phyloP scores from a whole-genome alignment of 2,329 filamentous ascomycete species.

The Magnaporthales sp. region DNA sequence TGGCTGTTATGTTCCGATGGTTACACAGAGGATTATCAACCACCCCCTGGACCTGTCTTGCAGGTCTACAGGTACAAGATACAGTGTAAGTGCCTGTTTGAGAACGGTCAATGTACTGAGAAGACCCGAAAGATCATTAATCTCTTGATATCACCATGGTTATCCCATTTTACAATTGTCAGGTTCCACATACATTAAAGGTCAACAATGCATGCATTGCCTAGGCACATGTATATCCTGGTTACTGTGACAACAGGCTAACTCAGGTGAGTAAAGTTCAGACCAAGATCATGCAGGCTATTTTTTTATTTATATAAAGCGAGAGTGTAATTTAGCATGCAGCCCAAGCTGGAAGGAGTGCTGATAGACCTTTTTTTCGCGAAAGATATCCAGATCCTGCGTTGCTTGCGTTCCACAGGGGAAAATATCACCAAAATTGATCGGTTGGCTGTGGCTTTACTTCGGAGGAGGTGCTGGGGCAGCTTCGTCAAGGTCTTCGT shows the following conservation, averaged over 20 bases:
- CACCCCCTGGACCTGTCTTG: background rate
- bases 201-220: background rate
- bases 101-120: background rate
- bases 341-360: background rate
- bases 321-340: background rate
- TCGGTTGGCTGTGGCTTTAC: background rate
- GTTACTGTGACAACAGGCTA: background rate
- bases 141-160: background rate
- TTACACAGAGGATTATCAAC: background rate
- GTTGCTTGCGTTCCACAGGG: background rate
- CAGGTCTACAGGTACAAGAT: background rate
- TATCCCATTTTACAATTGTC: background rate
- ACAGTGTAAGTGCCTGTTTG: background rate
- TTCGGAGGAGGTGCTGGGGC: background rate
- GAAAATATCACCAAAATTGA: background rate
- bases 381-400: background rate
- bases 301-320: background rate
- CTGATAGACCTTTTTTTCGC: background rate
- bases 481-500: conserved; percentile 5
- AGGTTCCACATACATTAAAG: background rate
- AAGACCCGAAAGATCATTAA: background rate
- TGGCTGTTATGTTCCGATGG: background rate
- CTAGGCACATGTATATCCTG: background rate
- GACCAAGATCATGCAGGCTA: background rate
- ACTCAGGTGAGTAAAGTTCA: background rate